Evolutionary conservation across 805 yeast genomes (phyloP), one percentile per base, ranked within the genome.

Genomic region (Nakazawaea populi): DNA sequence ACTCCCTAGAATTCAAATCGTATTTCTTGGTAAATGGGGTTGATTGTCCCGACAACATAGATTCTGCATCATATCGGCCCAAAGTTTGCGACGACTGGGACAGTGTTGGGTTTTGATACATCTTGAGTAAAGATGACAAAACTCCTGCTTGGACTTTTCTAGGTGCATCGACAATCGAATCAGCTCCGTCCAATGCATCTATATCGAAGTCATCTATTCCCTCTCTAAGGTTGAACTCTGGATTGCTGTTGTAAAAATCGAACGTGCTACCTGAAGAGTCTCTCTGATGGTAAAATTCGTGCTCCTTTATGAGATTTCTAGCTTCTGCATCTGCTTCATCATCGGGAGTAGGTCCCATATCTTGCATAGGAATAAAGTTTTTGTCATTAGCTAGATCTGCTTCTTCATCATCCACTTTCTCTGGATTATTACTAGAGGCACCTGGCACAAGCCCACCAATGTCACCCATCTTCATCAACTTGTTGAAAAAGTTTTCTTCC

Each of bases 81-180:
- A 51, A 42, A 5, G 49, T 46, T 27, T 31, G 52, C 18, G 56
- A 58, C 1, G 62, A 53, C 4, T 47, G 46, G 5, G 54, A 51
- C 18, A 43, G 48, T 5, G 42, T 52, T 39, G 62, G 75, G 59
- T 74, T 71, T 55, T 82, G 85, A 61, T 90, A 89, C 45, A 90
- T 71, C 54, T 82, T 77, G 55, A 90, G 72, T 55, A 90, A 73
- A 1, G 92, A 81, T 0, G 96, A 87, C 31, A 90, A 73, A 14
- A 90, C 92, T 65, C 97, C 97, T 29, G 90, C 90, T 57, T 85
- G 85, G 10, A 89, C 91, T 48, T 77, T 77, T 41, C 75, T 71
- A 0, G 86, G 87, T 6, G 85, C 80, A 0, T 84, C 77, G 1
- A 82, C 76, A 49, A 77, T 72, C 43, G 77, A 80, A 32, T 60